A percentile compares a stretch with the other conserved stretches of the same genome.
Evolutionary conservation across 495 filamentous ascomycete species (phyloP).

Genomic region (Hyaloscypha hepaticicola): DNA sequence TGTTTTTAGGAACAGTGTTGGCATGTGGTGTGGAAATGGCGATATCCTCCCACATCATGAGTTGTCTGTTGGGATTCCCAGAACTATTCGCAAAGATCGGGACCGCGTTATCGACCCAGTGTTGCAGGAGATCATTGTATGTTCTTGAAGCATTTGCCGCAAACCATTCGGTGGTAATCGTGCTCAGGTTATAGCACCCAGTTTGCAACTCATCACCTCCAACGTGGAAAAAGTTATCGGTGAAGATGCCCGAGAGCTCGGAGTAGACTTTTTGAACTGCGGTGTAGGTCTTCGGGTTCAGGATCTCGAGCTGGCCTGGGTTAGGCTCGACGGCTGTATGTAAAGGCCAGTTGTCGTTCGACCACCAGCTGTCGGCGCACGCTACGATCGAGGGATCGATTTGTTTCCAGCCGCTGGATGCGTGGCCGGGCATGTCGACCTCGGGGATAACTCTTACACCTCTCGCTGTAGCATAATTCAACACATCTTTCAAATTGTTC

Average conservation of each 20-base stretch:
- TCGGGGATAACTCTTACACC: constrained; percentile 52
- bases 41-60: constrained; percentile 61
- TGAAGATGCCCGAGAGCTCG: constrained; percentile 52
- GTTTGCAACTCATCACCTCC: constrained; percentile 54
- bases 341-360: constrained; percentile 49
- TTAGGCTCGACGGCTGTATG: constrained; percentile 58
- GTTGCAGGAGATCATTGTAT: constrained; percentile 51
- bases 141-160: constrained; percentile 49
- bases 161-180: constrained; percentile 46
- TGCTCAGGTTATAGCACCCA: constrained; percentile 55
- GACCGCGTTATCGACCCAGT: constrained; percentile 54
- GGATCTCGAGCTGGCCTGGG: constrained; percentile 56
- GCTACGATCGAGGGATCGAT: constrained; percentile 51
- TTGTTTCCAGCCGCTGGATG: constrained; percentile 53
- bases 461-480: constrained; percentile 47
- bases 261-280: constrained; percentile 52
- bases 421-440: constrained; percentile 54
- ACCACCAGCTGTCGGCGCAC: constrained; percentile 56
- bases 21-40: constrained; percentile 40
- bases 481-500: constrained; percentile 41
- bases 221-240: constrained; percentile 55
- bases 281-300: constrained; percentile 54
- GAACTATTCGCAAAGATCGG: constrained; percentile 45
- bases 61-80: constrained; percentile 36
- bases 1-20: constrained; percentile 47